phyloP scores from a whole-genome alignment of 352 stramenopile genomes.

The Phytophthora citricola region DNA sequence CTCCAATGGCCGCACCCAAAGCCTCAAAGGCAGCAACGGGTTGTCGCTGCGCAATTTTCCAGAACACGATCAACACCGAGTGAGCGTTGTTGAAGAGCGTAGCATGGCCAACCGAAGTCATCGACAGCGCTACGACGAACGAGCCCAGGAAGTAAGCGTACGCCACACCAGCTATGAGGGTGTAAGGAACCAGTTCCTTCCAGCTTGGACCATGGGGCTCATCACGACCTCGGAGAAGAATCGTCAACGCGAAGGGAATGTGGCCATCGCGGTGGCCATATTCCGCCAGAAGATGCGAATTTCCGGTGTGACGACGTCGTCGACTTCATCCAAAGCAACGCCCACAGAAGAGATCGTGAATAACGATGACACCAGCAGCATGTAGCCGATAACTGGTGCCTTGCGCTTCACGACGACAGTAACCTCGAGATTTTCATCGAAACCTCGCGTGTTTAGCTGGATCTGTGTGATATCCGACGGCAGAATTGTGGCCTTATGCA shows the following conservation, averaged over 20 bases:
- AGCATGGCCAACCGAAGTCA: conserved; percentile 83
- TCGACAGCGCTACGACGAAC: conserved; percentile 67
- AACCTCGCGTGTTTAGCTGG: conserved; percentile 70
- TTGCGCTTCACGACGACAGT: conserved; percentile 73
- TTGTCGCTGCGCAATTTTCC: conserved; percentile 69
- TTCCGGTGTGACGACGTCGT: conserved; percentile 58
- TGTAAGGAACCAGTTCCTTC: conserved; percentile 46
- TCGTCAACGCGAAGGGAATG: conserved; percentile 52
- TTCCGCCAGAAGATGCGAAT: conserved; percentile 92
- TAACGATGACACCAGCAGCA: conserved; percentile 70
- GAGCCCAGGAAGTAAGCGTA: conserved; percentile 83
- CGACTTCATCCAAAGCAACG: conserved; percentile 75
- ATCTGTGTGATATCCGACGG: conserved; percentile 80
- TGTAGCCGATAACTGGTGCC: conserved; percentile 73
- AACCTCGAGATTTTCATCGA: conserved; percentile 75
- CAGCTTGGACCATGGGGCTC: conserved; percentile 32
- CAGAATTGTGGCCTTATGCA: conserved; percentile 52
- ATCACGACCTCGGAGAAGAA: conserved; percentile 42
- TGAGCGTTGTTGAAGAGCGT: conserved; percentile 88
- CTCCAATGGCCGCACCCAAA: conserved; percentile 68
- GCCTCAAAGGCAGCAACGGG: conserved; percentile 68
- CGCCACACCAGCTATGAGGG: conserved; percentile 57
- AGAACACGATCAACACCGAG: conserved; percentile 80
- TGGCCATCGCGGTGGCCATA: conserved; percentile 64
- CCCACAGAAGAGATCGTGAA: conserved; percentile 81